These are phyloP conservation scores for Lepidium sativum DNA, from an alignment of 345 rosid genomes.

Conservation along the genomic window DNA sequence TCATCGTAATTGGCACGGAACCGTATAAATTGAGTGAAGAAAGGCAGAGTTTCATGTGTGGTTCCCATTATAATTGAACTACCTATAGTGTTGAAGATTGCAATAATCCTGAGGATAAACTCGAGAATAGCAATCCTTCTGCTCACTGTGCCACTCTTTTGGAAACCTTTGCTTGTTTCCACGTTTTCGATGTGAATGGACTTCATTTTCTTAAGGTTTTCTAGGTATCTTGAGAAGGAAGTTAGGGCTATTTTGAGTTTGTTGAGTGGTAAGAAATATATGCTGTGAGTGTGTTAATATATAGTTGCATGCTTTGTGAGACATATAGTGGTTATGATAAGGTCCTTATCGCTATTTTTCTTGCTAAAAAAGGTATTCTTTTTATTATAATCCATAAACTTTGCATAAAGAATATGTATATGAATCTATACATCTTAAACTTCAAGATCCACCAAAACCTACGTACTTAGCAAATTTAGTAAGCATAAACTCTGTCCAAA, in stretches of 20 bases:
- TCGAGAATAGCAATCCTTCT: slow-evolving; percentile 44
- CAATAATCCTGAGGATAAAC: slow-evolving; percentile 49
- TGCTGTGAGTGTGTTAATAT: slow-evolving; percentile 4
- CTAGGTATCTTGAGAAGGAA: background rate
- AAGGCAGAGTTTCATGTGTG: slow-evolving; percentile 43
- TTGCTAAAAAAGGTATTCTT: slow-evolving; percentile 20
- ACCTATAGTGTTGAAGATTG: slow-evolving; percentile 37
- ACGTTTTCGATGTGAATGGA: slow-evolving; percentile 25
- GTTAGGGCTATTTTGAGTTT: background rate
- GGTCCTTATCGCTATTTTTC: slow-evolving; percentile 11
- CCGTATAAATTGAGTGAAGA: slow-evolving; percentile 36
- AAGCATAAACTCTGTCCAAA: background rate
- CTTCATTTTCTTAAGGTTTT: slow-evolving; percentile 26
- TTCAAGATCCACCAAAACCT: slow-evolving; percentile 14
- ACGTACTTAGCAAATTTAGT: background rate
- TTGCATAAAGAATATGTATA: background rate
- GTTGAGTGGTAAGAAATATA: background rate
- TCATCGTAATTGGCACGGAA: slow-evolving; percentile 46
- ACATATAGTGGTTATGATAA: slow-evolving; percentile 14
- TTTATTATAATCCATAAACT: slow-evolving; percentile 7
- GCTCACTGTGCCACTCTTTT: slow-evolving; percentile 19
- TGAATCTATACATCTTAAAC: background rate
- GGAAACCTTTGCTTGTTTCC: slow-evolving; percentile 20
- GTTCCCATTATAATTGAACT: slow-evolving; percentile 76
- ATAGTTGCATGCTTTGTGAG: slow-evolving; percentile 19